Evolutionary conservation across 1,284 basidiomycete species (phyloP), one percentile per base, ranked within the genome.

Genomic region (Mycena citricolor): DNA sequence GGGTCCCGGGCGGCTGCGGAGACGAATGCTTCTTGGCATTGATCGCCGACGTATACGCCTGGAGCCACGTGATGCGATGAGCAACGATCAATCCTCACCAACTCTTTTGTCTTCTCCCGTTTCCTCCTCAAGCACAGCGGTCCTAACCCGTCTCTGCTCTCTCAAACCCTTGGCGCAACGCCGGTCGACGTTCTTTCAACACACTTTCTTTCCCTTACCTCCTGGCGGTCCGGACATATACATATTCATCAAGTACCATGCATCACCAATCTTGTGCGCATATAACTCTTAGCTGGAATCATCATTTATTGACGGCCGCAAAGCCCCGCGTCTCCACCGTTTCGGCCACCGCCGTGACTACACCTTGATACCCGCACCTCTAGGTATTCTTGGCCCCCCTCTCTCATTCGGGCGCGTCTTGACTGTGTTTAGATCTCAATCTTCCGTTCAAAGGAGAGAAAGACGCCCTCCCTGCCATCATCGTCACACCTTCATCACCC

Each of bases 401-500:
- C 17, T 22, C 39, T 14, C 39, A 22, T 17, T 17, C 20, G 17
- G 24, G 24, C 30, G 17, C 35, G 22, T 46, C 38, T 21, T 23
- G 16, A 30, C 21, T 16, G 14, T 32, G 19, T 17, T 20, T 47
- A 68, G 68, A 71, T 51, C 60, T 71, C 23, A 68, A 67, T 24
- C 58, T 74, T 14, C 64, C 66, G 19, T 41, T 65, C 28, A 59
- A 59, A 40, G 61, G 67, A 6, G 69, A 72, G 52, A 73, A 73
- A 54, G 70, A 70, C 4, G 56, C 78, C 0, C 65, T 87, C 5
- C 86, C 86, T 14, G 82, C 85, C n/a, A 88, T 89, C 59, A 86
- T 89, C 55, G 86, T 89, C 32, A 89, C 86, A 2, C 86, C 86
- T 1, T 86, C 81, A 8, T 87, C 86, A 0, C 86, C 86, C 0